Base-by-base conservation (phyloP, 345 rosid species). In the Iberis pinnata region DNA sequence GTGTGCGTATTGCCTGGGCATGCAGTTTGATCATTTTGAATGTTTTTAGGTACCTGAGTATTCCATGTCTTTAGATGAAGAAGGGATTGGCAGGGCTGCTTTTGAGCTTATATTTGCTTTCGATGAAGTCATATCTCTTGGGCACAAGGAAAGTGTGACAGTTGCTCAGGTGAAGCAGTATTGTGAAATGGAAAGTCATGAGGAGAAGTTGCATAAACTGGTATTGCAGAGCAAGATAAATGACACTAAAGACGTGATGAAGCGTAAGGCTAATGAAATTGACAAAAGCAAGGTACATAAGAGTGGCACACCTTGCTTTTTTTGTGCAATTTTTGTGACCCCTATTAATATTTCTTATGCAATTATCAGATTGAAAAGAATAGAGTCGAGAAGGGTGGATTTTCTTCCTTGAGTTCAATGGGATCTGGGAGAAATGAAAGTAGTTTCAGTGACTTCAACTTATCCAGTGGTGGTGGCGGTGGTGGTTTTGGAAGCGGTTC, bases 171-270 rank as follows among this genome's bases (percentile, higher is more conserved):
- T 93, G 60, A 93, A 82, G 80, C 99, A 93, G 67, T 88, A 86
- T 76, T 88, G 95, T 73, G 99, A 93, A 75, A 93, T 93, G 99
- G 99, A 93, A 76, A 88, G 97, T 79, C 95, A 93, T 41, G 99
- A 93, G 63, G 99, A 93, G 72, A 88, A 88, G 80, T 62, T 93
- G 79, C 99, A 93, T 72, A 93, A 86, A 72, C 79, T 93, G 58
- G 92, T 93, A 12, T 32, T 89, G 78, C 97, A 86, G 74, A 93
- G 86, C 75, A 93, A 93, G 82, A 93, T 93, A 58, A 86, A 93
- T 72, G 99, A 93, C 60, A 93, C 99, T 18, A 93, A 83, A 73
- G 97, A 89, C 58, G 82, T 84, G 43, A 88, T 93, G 99, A 93
- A 86, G 84, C 89, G 92, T 31, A 89, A 84, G 81, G 99, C 97